Percentiles rank a stretch among this genome's conserved stretches.
These are phyloP conservation scores for Porogramme epimiltina DNA, from an alignment of 1,284 basidiomycete genomes.

Conservation along the genomic window DNA sequence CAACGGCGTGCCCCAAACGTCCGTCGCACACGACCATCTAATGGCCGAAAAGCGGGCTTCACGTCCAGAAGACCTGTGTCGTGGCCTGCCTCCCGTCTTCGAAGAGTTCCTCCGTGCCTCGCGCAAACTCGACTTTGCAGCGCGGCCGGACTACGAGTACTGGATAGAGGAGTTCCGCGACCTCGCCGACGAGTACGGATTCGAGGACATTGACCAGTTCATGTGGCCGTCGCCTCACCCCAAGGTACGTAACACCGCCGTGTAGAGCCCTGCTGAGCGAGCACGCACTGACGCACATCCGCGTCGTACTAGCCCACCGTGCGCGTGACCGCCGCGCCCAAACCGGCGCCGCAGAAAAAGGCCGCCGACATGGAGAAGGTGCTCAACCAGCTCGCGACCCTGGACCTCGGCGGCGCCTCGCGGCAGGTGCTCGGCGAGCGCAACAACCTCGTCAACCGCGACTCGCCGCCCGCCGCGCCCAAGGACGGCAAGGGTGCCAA, in stretches of 20 bases:
- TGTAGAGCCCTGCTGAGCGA: background rate
- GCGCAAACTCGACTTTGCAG: conserved; percentile 64
- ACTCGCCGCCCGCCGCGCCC: conserved; percentile 15
- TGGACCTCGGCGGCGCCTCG: conserved; percentile 47
- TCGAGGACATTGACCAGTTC: conserved; percentile 56
- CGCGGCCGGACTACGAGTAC: conserved; percentile 61
- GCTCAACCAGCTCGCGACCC: conserved; percentile 56
- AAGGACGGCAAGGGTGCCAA: conserved; percentile 20
- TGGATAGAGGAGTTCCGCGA: conserved; percentile 65
- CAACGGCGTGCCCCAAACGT: conserved; percentile 71
- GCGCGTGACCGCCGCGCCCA: conserved; percentile 18
- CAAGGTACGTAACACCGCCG: conserved; percentile 18
- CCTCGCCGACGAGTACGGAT: conserved; percentile 61
- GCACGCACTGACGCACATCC: background rate
- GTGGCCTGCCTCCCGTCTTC: conserved; percentile 66
- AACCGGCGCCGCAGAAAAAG: conserved; percentile 11
- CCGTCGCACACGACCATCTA: conserved; percentile 58
- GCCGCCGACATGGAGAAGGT: conserved; percentile 47
- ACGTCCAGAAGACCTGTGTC: conserved; percentile 66
- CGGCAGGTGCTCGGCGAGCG: conserved; percentile 50
- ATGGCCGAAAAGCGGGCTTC: conserved; percentile 62
- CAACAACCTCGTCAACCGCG: conserved; percentile 29
- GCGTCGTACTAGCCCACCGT: conserved; percentile 27
- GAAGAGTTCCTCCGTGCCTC: conserved; percentile 76
- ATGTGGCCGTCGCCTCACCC: conserved; percentile 66